Evolutionary conservation across 2,329 filamentous ascomycete genomes (phyloP), one percentile per base, ranked within the genome.

Genomic region (Scedosporium aurantiacum): DNA sequence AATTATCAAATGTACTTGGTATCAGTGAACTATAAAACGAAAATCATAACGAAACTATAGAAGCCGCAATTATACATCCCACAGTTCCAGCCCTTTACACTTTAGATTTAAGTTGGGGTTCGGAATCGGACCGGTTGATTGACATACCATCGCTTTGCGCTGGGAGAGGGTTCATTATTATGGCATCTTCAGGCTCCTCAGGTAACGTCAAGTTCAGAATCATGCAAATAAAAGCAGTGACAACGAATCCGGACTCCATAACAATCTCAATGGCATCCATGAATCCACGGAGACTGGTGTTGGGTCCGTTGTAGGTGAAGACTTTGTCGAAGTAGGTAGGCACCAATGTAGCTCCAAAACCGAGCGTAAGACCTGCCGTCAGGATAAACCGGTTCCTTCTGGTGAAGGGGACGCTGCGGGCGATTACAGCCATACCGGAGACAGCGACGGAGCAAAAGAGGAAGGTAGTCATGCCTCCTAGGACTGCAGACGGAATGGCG

Each of bases 321-420:
- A 94, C 83, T 64, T 82, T 79, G 63, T 75, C 71, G 68, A 90
- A 91, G 78, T 89, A 91, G 32, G 73, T 81, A 0, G 84, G 82
- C 2, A 88, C 81, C 0, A 89, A 74, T 0, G 85, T 88, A 8
- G 86, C 86, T 61, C 85, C 85, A 65, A 89, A 89, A 37, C 90
- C 90, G 28, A 93, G 75, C 0, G 88, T 80, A 37, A 94, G 76
- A 0, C 86, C 83, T 0, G 88, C 87, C 0, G 90, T 91, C 10
- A 94, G 79, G 67, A 94, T 89, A 75, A 94, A 94, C 25, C 90
- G 82, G 67, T 89, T 92, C 59, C 90, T 84, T 43, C 90, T 82
- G n/a, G 83, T 91, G 70, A 93, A 92, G 0, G 83, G 80, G 2
- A 89, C 83, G 41, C 81, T 82, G 18, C 83, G 82, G 3, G 82